Evolutionary conservation across 148 eudicot species (phyloP), one percentile per base, ranked within the genome.

Genomic region (Gaultheria prostrata): DNA sequence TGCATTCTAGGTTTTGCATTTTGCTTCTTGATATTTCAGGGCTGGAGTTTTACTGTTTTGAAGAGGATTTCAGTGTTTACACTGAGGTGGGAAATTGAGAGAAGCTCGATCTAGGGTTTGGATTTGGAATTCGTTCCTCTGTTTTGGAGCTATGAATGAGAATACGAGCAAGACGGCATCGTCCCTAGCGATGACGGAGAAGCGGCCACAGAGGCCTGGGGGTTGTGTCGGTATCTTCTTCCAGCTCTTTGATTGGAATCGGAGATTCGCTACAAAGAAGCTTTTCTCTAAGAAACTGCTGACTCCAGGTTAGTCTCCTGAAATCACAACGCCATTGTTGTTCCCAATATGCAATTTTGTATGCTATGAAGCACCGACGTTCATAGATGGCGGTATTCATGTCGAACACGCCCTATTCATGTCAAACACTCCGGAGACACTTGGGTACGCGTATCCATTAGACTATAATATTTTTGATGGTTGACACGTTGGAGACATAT

Each of bases 221-320:
- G 98, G 98, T n/a, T 95, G 98, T 85, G 96, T 91, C 8, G 98
- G 99, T 14, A 91, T 97, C 77, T 95, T 97, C 87, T 93, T 92
- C 71, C 94, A 97, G 87, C 93, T 97, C 43, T 95, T 97, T 83
- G 94, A 97, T 87, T 97, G 99, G 99, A 97, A 95, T 86, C 83
- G 94, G 81, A 95, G 98, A 56, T 89, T 95, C 53, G 89, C 96
- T 39, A 95, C 93, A 90, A 97, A 93, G 92, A 97, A 90, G 92
- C 86, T 97, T 49, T 93, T 95, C 89, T 89, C 98, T 2, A 97
- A 88, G 85, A 93, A 95, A 86, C 84, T 97, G 88, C 93, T 95
- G 83, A 86, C 94, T 8, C 95, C 95, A 86, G 98, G 99, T 97
- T 74, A 84, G 83, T 53, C 15, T 78, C 18, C 45, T 35, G 48